Evolutionary conservation across 495 filamentous ascomycete species (phyloP).

Genomic region (Xylaria nigripes): DNA sequence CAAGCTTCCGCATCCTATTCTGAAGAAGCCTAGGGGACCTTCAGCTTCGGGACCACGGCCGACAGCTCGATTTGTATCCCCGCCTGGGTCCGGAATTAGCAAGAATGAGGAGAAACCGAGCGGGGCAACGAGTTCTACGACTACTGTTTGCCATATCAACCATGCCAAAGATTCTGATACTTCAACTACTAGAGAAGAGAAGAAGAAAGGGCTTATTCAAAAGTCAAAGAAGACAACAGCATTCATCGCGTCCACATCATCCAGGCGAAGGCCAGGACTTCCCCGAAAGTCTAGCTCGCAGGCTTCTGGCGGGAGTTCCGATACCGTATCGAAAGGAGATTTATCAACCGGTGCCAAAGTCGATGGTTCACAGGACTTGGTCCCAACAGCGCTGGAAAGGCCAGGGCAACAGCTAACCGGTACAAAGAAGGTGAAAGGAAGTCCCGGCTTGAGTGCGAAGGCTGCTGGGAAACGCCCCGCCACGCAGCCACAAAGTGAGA

Average conservation of each 20-base stretch:
- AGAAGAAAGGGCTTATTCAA: slow-evolving; percentile 15
- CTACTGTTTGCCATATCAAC: slow-evolving; percentile 21
- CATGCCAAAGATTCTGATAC: slow-evolving; percentile 15
- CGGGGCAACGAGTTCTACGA: slow-evolving; percentile 16
- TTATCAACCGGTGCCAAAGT: slow-evolving; percentile 15
- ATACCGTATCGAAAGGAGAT: slow-evolving; percentile 15
- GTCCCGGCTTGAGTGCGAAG: slow-evolving; percentile 24
- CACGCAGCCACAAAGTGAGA: slow-evolving; percentile 5
- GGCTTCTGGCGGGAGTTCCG: slow-evolving; percentile 25
- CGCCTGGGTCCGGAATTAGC: slow-evolving; percentile 35
- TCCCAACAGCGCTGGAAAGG: slow-evolving; percentile 14
- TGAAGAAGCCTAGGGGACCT: slow-evolving; percentile 47
- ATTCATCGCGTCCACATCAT: slow-evolving; percentile 30
- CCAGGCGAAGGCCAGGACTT: slow-evolving; percentile 31
- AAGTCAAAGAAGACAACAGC: slow-evolving; percentile 24
- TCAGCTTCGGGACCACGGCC: slow-evolving; percentile 41
- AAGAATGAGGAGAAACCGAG: slow-evolving; percentile 19
- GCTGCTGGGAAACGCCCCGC: slow-evolving; percentile 33
- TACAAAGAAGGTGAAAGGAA: slow-evolving; percentile 3
- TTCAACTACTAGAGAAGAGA: slow-evolving; percentile 21
- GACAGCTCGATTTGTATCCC: slow-evolving; percentile 45
- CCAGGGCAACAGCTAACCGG: background rate
- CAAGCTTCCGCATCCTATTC: slow-evolving; percentile 37
- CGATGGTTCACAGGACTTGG: slow-evolving; percentile 15
- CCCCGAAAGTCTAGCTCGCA: slow-evolving; percentile 36